Evolutionary conservation across 176 grass and related monocot species (phyloP), one percentile per base, ranked within the genome.

Genomic region (Thinopyrum elongatum): DNA sequence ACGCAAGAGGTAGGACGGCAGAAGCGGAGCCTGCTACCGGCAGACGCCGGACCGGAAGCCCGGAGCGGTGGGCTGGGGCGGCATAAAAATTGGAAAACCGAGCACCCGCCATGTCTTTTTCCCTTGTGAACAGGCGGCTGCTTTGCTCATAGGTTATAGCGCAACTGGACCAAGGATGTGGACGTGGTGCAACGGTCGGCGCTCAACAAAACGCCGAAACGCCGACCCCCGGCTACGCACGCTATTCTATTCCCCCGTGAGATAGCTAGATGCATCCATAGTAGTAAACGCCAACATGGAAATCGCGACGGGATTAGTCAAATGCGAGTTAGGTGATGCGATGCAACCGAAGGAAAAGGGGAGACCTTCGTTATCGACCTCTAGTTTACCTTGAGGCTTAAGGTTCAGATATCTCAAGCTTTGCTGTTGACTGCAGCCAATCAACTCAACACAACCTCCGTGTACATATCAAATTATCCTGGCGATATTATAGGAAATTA

Each of bases 171-270:
- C 7, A 87, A 84, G 85, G 85, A 59, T 76, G 85, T 87, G 89
- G 85, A 84, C 85, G 76, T 69, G 76, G 60, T 84, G 49, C 46
- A 69, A 91, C 33, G 76, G 89, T 84, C 85, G 89, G 81, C 29
- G 85, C 49, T 51, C 65, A 61, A 57, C 66, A 23, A 76, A 83
- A 87, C 26, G 67, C 80, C 79, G 72, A 67, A 44, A 44, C 51
- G 6, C 63, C 36, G 65, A 59, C 75, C 53, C 53, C 53, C 5
- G 58, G 7, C 35, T 26, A 35, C 55, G 55, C 31, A 35, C 55
- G 21, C 44, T 28, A 73, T 66, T 67, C 75, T 29, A 35, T 58
- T 55, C 61, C 41, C 13, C n/a, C 51, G 64, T 38, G 10, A 55
- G 28, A 57, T 26, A 58, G 42, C 42, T 13, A 14, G 19, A 3